Percentiles rank a stretch among this genome's conserved stretches.
phyloP scores from a whole-genome alignment of 371 early-diverging fungal genomes.

The Basidiobolus meristosporus region DNA sequence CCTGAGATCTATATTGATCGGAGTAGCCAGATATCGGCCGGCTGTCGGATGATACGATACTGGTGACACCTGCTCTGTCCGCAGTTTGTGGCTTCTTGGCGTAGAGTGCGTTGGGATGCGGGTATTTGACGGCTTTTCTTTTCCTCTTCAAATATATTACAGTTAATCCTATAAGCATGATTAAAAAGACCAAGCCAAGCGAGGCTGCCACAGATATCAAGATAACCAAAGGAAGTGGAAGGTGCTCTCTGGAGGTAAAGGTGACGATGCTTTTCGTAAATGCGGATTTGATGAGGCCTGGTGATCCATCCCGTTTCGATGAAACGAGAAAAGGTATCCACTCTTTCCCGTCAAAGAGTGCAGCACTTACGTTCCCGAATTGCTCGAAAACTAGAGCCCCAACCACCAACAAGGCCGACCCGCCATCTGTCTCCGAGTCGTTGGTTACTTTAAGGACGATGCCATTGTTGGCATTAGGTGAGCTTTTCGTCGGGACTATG shows the following conservation, averaged over 20 bases:
- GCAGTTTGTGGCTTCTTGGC: too few species aligned
- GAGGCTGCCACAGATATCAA: slow-evolving; percentile 45
- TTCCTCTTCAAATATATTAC: too few species aligned
- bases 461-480: not conserved
- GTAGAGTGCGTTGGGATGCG: too few species aligned
- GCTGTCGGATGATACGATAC: too few species aligned
- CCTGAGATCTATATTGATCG: too few species aligned
- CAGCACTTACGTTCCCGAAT: slow-evolving; percentile 27
- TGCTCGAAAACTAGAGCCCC: slow-evolving; percentile 21
- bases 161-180: slow-evolving; percentile 32
- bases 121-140: too few species aligned
- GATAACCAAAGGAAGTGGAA: slow-evolving; percentile 25
- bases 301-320: slow-evolving; percentile 7
- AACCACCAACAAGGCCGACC: slow-evolving; percentile 17
- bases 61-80: too few species aligned
- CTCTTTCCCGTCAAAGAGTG: slow-evolving; percentile 32
- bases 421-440: not conserved
- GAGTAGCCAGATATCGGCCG: too few species aligned
- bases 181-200: slow-evolving; percentile 37
- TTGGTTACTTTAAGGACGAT: slow-evolving; percentile 2
- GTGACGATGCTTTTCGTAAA: not conserved
- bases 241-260: not conserved
- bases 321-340: slow-evolving; percentile 48
- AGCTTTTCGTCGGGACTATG: not conserved
- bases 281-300: not conserved